phyloP scores from a whole-genome alignment of 306 rosid genomes.

The Fragaria iinumae region DNA sequence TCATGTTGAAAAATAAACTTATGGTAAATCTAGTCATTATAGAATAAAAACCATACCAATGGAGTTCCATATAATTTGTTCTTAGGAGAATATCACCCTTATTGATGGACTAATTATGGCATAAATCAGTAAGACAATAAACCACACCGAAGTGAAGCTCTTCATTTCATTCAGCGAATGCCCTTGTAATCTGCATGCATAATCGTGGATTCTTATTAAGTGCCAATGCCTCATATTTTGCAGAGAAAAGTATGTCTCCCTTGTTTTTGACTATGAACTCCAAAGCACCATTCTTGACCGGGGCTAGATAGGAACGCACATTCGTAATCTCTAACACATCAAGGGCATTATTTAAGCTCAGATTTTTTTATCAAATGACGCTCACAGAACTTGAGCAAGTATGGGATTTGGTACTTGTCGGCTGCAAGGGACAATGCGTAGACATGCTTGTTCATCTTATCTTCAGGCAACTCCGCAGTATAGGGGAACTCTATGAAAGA shows the following conservation, averaged over 20 bases:
- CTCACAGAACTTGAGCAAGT: slow-evolving; percentile 52
- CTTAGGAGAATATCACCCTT: background rate
- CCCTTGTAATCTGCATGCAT: background rate
- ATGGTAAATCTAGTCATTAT: too few relatives aligned
- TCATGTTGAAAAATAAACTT: too few relatives aligned
- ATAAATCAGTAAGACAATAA: too few relatives aligned
- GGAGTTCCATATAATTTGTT: background rate
- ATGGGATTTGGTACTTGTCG: slow-evolving; percentile 60
- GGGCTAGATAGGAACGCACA: background rate
- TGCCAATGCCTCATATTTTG: slow-evolving; percentile 53
- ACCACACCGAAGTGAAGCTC: background rate
- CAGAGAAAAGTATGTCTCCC: slow-evolving; percentile 41
- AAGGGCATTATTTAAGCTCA: background rate
- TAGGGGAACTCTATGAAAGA: slow-evolving; percentile 64
- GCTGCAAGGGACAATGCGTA: slow-evolving; percentile 61
- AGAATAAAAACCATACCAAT: too few relatives aligned
- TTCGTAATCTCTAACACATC: background rate
- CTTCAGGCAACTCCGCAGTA: slow-evolving; percentile 40
- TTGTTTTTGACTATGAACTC: slow-evolving; percentile 47
- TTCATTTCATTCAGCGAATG: background rate
- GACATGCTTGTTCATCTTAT: slow-evolving; percentile 54
- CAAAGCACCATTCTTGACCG: slow-evolving; percentile 11
- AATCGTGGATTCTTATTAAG: slow-evolving; percentile 58
- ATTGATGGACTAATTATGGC: background rate
- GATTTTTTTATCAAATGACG: slow-evolving; percentile 19